These are phyloP conservation scores for Lachnellula arida DNA, from an alignment of 2,329 filamentous ascomycete genomes.

Conservation along the genomic window DNA sequence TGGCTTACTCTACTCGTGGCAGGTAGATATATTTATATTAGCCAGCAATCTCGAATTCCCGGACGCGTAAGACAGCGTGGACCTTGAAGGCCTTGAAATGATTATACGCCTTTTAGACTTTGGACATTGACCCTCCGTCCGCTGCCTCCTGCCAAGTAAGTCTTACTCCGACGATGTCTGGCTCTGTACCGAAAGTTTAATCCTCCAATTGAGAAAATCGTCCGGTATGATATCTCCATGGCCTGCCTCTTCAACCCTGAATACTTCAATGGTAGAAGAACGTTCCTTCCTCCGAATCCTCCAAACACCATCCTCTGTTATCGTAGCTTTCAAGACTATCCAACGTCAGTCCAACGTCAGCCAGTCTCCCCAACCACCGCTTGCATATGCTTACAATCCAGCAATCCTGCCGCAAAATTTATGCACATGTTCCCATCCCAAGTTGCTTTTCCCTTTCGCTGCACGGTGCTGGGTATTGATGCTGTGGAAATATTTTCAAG, in stretches of 20 bases:
- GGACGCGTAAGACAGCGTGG: too few species aligned
- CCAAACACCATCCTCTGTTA: slow-evolving; percentile 69
- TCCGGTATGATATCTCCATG: slow-evolving; percentile 72
- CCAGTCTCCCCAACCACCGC: neutral
- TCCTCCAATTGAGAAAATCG: slow-evolving; percentile 71
- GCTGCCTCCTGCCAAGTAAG: neutral
- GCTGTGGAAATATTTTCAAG: slow-evolving; percentile 78
- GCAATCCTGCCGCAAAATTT: slow-evolving; percentile 75
- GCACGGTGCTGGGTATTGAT: slow-evolving; percentile 70
- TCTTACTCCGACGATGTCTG: neutral
- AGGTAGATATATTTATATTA: too few species aligned
- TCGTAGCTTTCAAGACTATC: slow-evolving; percentile 57
- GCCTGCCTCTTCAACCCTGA: slow-evolving; percentile 66
- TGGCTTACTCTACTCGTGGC: too few species aligned
- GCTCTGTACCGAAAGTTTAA: slow-evolving; percentile 21
- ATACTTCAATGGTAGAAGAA: slow-evolving; percentile 65
- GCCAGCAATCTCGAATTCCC: too few species aligned
- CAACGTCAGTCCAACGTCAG: slow-evolving; percentile 23
- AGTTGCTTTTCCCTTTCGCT: slow-evolving; percentile 53
- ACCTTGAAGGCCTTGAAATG: too few species aligned
- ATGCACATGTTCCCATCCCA: slow-evolving; percentile 96
- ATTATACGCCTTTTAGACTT: too few species aligned
- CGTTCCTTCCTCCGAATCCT: slow-evolving; percentile 64
- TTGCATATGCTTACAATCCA: slow-evolving; percentile 58
- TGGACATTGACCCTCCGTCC: too few species aligned